These are phyloP conservation scores for Acanthamoeba culbertsoni DNA, from an alignment of 208 protist genomes.

Conservation along the genomic window DNA sequence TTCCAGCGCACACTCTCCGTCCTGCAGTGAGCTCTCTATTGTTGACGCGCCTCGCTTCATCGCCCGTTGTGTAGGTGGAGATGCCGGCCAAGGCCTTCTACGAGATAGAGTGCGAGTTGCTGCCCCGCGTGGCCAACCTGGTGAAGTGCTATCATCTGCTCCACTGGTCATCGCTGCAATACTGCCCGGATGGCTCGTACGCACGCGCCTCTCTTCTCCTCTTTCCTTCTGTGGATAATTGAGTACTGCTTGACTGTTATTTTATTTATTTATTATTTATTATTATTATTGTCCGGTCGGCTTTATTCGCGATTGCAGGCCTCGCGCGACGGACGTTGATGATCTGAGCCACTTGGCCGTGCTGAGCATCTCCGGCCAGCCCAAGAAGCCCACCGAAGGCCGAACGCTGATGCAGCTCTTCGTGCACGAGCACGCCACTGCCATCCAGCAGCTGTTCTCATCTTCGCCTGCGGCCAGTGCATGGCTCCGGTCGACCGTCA, in stretches of 20 bases:
- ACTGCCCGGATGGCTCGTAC: constrained; percentile 26
- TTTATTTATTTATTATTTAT: too few relatives aligned
- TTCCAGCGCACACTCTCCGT: too few relatives aligned
- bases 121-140: not conserved
- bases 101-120: constrained; percentile 37
- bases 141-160: constrained; percentile 46
- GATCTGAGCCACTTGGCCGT: not conserved
- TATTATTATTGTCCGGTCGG: too few relatives aligned
- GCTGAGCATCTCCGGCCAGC: constrained; percentile 2
- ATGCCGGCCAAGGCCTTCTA: not conserved
- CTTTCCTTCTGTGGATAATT: not conserved
- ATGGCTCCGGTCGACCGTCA: not conserved
- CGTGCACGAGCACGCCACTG: not conserved
- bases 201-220: not conserved
- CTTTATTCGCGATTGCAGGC: too few relatives aligned
- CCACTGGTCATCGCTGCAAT: constrained; percentile 15
- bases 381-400: not conserved
- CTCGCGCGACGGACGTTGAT: not conserved
- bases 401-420: constrained; percentile 23
- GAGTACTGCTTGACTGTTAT: too few relatives aligned
- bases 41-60: too few relatives aligned
- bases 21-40: too few relatives aligned
- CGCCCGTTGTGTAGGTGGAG: not conserved
- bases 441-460: not conserved
- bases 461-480: not conserved